Conservation (phyloP, 148 eudicot genomes). For the Salicornia ramosissima region DNA sequence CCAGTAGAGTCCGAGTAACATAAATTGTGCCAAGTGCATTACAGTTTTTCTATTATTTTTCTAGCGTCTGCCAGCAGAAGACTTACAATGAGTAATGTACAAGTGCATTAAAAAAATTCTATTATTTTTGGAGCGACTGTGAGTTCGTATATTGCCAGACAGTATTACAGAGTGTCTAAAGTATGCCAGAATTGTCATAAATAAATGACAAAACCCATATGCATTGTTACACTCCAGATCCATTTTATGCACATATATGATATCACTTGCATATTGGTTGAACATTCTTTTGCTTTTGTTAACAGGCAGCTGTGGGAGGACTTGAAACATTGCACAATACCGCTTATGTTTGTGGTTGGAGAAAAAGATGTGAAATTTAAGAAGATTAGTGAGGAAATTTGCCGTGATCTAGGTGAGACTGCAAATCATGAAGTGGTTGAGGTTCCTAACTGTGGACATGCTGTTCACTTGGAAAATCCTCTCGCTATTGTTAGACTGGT, state of each 20-base stretch:
- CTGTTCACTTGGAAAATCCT: slow-evolving; percentile 88
- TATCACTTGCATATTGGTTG: background rate
- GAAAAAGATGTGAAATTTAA: slow-evolving; percentile 70
- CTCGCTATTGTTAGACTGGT: slow-evolving; percentile 52
- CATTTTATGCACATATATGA: background rate
- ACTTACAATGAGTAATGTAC: too few species aligned
- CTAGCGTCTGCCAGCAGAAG: too few species aligned
- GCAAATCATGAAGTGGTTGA: slow-evolving; percentile 34
- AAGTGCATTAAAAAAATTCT: too few species aligned
- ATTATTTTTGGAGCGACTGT: too few species aligned
- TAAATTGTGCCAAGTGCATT: too few species aligned
- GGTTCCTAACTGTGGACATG: slow-evolving; percentile 77
- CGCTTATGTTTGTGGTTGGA: slow-evolving; percentile 59
- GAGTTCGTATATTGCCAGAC: too few species aligned
- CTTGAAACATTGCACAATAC: slow-evolving; percentile 52
- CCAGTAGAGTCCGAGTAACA: too few species aligned
- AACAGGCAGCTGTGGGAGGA: slow-evolving; percentile 84
- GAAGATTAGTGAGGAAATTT: slow-evolving; percentile 51
- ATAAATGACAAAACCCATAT: too few species aligned
- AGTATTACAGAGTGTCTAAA: too few species aligned
- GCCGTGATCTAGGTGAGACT: slow-evolving; percentile 27
- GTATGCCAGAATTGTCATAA: too few species aligned
- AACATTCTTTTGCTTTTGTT: slow-evolving; percentile 6
- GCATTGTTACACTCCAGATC: background rate
- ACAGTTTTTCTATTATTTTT: too few species aligned